Percentiles rank a stretch among this genome's conserved stretches.
Conservation (phyloP, 2,329 filamentous ascomycete species). For the Fusarium scirpi region DNA sequence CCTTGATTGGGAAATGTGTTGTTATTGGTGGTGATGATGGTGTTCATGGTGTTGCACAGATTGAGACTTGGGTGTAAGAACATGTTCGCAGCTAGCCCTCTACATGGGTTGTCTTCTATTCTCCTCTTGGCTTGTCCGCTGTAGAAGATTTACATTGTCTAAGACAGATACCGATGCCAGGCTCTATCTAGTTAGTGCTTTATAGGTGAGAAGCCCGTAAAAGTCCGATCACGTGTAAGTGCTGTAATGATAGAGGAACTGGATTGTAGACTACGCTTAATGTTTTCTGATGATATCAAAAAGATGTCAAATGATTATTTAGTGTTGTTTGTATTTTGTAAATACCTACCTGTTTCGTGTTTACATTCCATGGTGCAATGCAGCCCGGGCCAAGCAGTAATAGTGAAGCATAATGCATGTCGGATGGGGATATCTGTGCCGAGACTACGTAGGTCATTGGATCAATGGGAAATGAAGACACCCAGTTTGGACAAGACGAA, state of each 20-base stretch:
- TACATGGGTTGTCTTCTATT: not conserved
- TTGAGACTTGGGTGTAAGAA: not conserved
- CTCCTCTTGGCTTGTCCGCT: not conserved
- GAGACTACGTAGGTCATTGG: constrained; percentile 35
- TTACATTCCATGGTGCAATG: not conserved
- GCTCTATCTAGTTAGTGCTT: not conserved
- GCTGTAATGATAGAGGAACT: not conserved
- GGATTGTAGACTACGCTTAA: not conserved
- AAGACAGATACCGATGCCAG: not conserved
- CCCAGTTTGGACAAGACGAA: constrained; percentile 11
- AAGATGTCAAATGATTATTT: not conserved
- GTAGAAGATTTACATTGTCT: not conserved
- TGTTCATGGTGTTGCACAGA: not conserved
- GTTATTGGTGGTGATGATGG: not conserved
- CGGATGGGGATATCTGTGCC: constrained; percentile 13
- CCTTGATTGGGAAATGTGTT: constrained; percentile 12
- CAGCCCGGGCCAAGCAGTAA: constrained; percentile 12
- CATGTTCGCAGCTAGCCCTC: not conserved
- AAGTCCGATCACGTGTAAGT: constrained; percentile 11
- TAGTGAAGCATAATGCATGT: constrained; percentile 22
- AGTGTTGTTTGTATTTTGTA: not conserved
- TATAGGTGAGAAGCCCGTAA: not conserved
- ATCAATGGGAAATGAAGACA: constrained; percentile 40
- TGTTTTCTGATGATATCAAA: not conserved
- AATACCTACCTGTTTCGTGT: not conserved